These are phyloP conservation scores for Notholithocarpus densiflorus DNA, from an alignment of 306 rosid genomes.

Conservation along the genomic window DNA sequence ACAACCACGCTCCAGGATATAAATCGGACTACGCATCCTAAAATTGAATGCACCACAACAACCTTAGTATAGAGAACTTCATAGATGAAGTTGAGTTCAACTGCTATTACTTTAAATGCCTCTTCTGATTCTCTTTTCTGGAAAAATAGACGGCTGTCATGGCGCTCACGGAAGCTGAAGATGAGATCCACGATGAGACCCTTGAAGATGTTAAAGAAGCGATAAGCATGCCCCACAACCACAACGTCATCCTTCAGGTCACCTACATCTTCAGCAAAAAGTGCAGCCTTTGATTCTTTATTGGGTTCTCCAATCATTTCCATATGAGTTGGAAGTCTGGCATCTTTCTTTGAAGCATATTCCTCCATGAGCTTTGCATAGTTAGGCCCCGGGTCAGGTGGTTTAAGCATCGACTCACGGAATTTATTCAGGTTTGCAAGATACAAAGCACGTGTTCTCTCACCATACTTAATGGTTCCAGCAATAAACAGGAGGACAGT, in stretches of 20 bases:
- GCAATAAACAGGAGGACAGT: constrained; percentile 27
- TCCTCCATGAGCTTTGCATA: constrained; percentile 48
- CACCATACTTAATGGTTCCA: constrained; percentile 44
- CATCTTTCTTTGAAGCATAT: neutral
- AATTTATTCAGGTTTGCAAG: constrained; percentile 33
- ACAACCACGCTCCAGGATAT: constrained; percentile 11
- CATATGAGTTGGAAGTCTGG: constrained; percentile 33
- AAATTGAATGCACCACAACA: neutral
- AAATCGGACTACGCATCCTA: constrained; percentile 8
- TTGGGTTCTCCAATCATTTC: constrained; percentile 16
- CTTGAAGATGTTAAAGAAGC: constrained; percentile 27
- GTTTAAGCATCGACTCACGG: constrained; percentile 21
- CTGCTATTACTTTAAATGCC: constrained; percentile 28
- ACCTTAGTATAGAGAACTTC: constrained; percentile 49
- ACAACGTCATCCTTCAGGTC: neutral
- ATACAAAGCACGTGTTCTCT: constrained; percentile 40
- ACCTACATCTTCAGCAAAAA: neutral
- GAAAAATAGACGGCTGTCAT: constrained; percentile 30
- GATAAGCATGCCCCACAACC: constrained; percentile 22
- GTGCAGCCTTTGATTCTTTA: constrained; percentile 1
- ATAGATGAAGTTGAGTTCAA: constrained; percentile 47
- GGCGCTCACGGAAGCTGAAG: constrained; percentile 28
- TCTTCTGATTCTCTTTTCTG: neutral
- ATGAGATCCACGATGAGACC: constrained; percentile 46
- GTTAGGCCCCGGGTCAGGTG: constrained; percentile 38